Evolutionary conservation across 768 basidiomycete species (phyloP).

Genomic region (Agaricus subrufescens): DNA sequence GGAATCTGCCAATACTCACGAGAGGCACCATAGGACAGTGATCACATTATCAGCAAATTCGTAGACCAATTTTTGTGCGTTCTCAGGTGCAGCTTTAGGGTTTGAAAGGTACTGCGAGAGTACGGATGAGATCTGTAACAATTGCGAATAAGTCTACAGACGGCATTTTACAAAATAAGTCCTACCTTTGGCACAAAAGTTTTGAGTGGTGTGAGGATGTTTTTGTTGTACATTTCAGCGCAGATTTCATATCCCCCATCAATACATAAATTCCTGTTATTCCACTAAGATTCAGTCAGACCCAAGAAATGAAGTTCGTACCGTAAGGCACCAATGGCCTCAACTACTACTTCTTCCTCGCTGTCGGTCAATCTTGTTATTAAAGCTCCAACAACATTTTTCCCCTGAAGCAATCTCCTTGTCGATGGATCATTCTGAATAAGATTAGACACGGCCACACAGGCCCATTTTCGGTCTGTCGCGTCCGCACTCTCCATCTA

Average conservation of each 20-base stretch:
- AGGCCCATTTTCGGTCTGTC: slow-evolving; percentile 89
- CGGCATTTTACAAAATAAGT: neutral
- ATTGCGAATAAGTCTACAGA: neutral
- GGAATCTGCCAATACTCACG: slow-evolving; percentile 50
- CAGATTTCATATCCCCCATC: slow-evolving; percentile 96
- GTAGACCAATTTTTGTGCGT: slow-evolving; percentile 71
- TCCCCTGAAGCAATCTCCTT: slow-evolving; percentile 81
- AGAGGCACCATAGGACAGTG: slow-evolving; percentile 90
- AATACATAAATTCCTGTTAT: slow-evolving; percentile 79
- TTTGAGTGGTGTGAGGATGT: slow-evolving; percentile 72
- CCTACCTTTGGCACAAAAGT: slow-evolving; percentile 75
- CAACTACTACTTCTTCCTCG: slow-evolving; percentile 87
- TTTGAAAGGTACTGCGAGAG: slow-evolving; percentile 63
- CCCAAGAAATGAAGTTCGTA: slow-evolving; percentile 22
- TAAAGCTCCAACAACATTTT: slow-evolving; percentile 82
- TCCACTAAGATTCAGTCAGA: neutral
- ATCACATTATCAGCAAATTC: slow-evolving; percentile 91
- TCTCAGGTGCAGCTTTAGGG: slow-evolving; percentile 62
- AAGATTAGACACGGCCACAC: slow-evolving; percentile 91
- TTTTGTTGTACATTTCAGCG: slow-evolving; percentile 97
- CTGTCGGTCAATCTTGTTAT: slow-evolving; percentile 85
- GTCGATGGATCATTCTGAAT: slow-evolving; percentile 96
- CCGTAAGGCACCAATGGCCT: slow-evolving; percentile 87
- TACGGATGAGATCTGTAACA: slow-evolving; percentile 62
- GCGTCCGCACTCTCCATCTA: slow-evolving; percentile 77